phyloP scores from a whole-genome alignment of 257 asterid species.

The Catharanthus roseus region DNA sequence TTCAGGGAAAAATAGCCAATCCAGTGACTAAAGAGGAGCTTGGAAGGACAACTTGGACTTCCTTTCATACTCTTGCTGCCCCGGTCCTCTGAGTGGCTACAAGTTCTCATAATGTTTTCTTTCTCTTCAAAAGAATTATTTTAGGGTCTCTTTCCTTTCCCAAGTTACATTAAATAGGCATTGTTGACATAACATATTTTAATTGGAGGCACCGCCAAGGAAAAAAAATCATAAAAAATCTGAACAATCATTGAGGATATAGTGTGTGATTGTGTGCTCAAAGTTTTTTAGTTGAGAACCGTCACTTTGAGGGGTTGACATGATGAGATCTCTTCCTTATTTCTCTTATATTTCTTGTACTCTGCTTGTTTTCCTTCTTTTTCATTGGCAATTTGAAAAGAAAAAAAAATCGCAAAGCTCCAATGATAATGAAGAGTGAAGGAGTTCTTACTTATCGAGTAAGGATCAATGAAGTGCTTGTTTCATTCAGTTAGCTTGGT shows the following conservation, averaged over 20 bases:
- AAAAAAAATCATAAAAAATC: too few relatives aligned
- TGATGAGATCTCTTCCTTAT: neutral
- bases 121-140: too few relatives aligned
- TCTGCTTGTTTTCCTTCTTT: too few relatives aligned
- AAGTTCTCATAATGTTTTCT: neutral
- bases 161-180: neutral
- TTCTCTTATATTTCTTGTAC: neutral
- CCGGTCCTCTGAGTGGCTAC: slow-evolving; percentile 47
- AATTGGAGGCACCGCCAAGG: neutral
- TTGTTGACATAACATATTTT: neutral
- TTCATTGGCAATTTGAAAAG: neutral
- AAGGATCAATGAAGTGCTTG: neutral
- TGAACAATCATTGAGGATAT: neutral
- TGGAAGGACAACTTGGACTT: slow-evolving; percentile 95
- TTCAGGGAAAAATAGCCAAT: slow-evolving; percentile 44
- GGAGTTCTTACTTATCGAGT: neutral
- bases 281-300: neutral
- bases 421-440: neutral
- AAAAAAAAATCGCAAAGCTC: neutral
- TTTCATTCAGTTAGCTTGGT: neutral
- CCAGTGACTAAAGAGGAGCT: slow-evolving; percentile 85
- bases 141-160: neutral
- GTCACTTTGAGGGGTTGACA: neutral
- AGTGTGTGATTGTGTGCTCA: neutral
- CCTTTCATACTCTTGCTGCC: slow-evolving; percentile 93